These are phyloP conservation scores for Mycena leptocephala DNA, from an alignment of 768 basidiomycete genomes.

Conservation along the genomic window DNA sequence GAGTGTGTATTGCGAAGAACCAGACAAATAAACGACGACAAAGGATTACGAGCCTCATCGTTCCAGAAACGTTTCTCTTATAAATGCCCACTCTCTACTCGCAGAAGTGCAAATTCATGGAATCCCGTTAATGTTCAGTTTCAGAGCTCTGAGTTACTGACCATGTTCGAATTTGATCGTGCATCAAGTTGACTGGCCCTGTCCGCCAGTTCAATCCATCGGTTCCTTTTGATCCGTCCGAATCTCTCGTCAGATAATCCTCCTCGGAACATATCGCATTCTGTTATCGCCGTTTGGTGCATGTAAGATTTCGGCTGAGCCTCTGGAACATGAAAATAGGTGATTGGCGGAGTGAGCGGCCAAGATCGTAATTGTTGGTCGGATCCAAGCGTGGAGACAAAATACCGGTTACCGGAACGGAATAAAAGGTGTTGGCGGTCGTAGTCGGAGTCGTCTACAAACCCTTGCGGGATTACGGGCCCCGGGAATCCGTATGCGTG, in stretches of 20 bases:
- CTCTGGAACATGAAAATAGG: not conserved
- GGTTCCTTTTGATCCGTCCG: not conserved
- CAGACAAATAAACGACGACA: too few relatives aligned
- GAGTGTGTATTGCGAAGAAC: too few relatives aligned
- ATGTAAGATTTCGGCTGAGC: not conserved
- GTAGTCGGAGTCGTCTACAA: not conserved
- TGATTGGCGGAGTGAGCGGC: not conserved
- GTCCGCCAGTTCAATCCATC: not conserved
- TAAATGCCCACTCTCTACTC: too few relatives aligned
- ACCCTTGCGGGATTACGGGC: conserved; percentile 2
- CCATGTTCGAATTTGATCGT: too few relatives aligned
- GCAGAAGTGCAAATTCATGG: too few relatives aligned
- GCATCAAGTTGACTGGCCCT: not conserved
- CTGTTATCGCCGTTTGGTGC: not conserved
- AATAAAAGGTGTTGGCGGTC: not conserved
- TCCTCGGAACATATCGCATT: not conserved
- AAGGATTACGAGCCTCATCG: too few relatives aligned
- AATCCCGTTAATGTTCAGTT: too few relatives aligned
- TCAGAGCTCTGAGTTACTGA: too few relatives aligned
- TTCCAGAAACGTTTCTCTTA: too few relatives aligned
- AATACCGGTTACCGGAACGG: conserved; percentile 13
- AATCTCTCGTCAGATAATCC: not conserved
- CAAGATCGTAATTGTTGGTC: not conserved
- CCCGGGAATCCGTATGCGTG: conserved; percentile 29
- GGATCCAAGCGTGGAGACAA: not conserved